Conservation (phyloP, 2,329 filamentous ascomycete genomes). For the Botryotinia calthae region DNA sequence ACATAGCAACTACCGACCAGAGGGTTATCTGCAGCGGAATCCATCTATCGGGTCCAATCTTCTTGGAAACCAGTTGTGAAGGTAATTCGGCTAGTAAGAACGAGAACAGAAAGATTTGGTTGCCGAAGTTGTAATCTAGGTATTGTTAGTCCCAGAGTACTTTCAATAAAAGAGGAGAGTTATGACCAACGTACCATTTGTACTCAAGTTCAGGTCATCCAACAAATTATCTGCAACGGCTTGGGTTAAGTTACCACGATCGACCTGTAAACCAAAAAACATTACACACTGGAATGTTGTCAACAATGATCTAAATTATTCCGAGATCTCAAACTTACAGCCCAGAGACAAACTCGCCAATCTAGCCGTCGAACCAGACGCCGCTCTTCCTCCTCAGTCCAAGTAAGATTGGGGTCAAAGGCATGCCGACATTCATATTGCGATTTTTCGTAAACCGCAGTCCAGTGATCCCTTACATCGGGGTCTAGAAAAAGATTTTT, state of each 20-base stretch:
- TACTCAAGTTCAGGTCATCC: slow-evolving; percentile 47
- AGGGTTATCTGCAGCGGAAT: slow-evolving; percentile 51
- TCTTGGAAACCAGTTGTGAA: slow-evolving; percentile 49
- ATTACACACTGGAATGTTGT: slow-evolving; percentile 56
- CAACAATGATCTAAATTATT: not conserved
- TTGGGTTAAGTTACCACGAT: slow-evolving; percentile 57
- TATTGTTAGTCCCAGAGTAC: not conserved
- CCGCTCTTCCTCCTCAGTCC: slow-evolving; percentile 34
- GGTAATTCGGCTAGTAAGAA: slow-evolving; percentile 49
- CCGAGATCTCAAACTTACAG: slow-evolving; percentile 21
- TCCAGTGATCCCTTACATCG: slow-evolving; percentile 30
- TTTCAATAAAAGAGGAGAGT: too few relatives aligned
- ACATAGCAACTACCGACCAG: slow-evolving; percentile 50
- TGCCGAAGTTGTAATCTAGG: slow-evolving; percentile 31
- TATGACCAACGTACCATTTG: slow-evolving; percentile 39
- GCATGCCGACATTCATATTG: slow-evolving; percentile 33
- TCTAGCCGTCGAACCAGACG: slow-evolving; percentile 32
- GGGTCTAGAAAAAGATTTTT: slow-evolving; percentile 33
- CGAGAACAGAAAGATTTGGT: slow-evolving; percentile 42
- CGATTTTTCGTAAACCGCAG: slow-evolving; percentile 31
- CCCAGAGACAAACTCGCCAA: slow-evolving; percentile 31
- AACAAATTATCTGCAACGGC: slow-evolving; percentile 62
- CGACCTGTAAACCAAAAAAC: slow-evolving; percentile 60
- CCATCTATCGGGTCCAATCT: slow-evolving; percentile 50
- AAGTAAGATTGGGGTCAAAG: slow-evolving; percentile 32